These are phyloP conservation scores for Sideroxylon spinosum DNA, from an alignment of 179 eudicot species.

Conservation along the genomic window DNA sequence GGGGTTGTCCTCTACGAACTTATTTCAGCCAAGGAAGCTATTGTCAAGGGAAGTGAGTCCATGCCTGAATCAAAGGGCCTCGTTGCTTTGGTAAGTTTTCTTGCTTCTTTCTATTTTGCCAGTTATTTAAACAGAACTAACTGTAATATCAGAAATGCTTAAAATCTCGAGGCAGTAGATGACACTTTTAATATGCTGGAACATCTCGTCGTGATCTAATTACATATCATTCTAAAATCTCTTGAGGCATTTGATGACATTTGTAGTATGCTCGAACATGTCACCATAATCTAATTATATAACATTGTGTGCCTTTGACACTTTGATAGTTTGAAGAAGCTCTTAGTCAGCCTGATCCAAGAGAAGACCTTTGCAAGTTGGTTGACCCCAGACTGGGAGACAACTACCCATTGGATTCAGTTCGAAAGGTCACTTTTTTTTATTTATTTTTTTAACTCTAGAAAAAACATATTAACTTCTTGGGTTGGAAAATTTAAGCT, in stretches of 20 bases:
- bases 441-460: background rate
- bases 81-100: slow-evolving; percentile 45
- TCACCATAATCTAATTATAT: background rate
- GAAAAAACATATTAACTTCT: background rate
- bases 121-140: background rate
- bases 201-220: background rate
- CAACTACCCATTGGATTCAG: slow-evolving; percentile 48
- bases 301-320: background rate
- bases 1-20: slow-evolving; percentile 77
- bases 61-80: slow-evolving; percentile 45
- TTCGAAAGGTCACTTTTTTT: slow-evolving; percentile 40
- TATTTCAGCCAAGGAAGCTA: slow-evolving; percentile 72
- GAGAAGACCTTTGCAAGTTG: slow-evolving; percentile 43
- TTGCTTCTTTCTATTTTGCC: background rate
- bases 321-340: slow-evolving; percentile 51
- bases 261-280: background rate
- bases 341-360: slow-evolving; percentile 44
- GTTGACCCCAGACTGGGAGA: slow-evolving; percentile 62
- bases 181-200: background rate
- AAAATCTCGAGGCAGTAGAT: background rate
- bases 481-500: background rate
- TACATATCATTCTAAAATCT: background rate
- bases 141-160: background rate
- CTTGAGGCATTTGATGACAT: too few relatives aligned
- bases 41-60: slow-evolving; percentile 40